phyloP scores from a whole-genome alignment of 176 grass and related monocot species.

The Avena atlantica region DNA sequence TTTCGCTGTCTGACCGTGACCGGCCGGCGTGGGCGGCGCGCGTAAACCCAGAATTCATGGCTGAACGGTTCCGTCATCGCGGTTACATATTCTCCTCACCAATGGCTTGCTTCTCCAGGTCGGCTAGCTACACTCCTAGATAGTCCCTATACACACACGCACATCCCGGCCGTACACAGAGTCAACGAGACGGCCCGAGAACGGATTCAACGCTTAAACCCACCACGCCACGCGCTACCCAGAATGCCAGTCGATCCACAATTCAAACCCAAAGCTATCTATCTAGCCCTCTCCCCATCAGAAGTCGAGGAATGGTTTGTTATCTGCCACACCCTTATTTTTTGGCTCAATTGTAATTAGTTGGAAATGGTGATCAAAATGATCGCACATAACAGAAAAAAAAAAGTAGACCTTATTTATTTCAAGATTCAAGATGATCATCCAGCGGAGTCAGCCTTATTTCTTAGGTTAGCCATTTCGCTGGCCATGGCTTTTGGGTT shows the following conservation, averaged over 20 bases:
- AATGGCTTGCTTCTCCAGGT: slow-evolving; percentile 28
- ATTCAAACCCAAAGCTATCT: slow-evolving; percentile 6
- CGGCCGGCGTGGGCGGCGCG: background rate
- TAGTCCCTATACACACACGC: background rate
- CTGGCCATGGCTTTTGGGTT: no score
- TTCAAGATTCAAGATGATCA: no score
- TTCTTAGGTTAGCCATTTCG: no score
- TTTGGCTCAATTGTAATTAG: no score
- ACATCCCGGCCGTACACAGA: slow-evolving; percentile 25
- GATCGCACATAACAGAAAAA: no score
- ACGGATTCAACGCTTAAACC: slow-evolving; percentile 1
- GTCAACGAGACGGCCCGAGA: slow-evolving; percentile 18
- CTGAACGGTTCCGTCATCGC: background rate
- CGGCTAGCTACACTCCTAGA: background rate
- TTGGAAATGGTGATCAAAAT: no score
- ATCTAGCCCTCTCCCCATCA: background rate
- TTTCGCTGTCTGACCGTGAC: no score
- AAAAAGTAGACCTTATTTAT: no score
- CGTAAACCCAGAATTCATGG: background rate
- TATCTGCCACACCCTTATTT: no score
- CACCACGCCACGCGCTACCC: background rate
- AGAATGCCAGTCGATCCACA: background rate
- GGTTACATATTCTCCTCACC: background rate
- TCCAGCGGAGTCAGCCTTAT: no score
- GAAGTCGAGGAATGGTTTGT: no score